Conservation (phyloP, 805 yeast genomes). For the Candida easanensis region DNA sequence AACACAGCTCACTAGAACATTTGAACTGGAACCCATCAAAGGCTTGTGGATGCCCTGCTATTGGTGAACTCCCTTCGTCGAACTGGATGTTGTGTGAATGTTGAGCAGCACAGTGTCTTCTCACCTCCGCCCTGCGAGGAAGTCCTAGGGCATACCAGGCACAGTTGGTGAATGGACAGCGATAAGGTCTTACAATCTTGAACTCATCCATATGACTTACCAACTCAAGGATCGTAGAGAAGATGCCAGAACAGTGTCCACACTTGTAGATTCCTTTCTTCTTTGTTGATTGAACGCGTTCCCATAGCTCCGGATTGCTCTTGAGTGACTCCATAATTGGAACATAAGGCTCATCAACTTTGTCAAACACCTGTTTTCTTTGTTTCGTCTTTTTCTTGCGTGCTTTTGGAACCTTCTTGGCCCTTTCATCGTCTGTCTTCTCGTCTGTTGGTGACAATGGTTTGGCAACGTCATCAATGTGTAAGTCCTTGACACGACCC, state of each 20-base stretch:
- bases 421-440: neutral
- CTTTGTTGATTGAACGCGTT: slow-evolving; percentile 30
- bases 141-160: slow-evolving; percentile 49
- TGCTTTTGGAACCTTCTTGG: neutral
- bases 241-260: slow-evolving; percentile 42
- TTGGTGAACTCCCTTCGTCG: neutral
- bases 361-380: neutral
- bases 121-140: slow-evolving; percentile 45
- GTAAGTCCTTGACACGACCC: slow-evolving; percentile 3
- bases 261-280: slow-evolving; percentile 46
- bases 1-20: slow-evolving; percentile 39
- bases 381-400: neutral
- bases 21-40: too few relatives aligned
- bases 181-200: slow-evolving; percentile 37
- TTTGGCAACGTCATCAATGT: neutral
- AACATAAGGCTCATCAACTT: neutral
- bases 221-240: slow-evolving; percentile 35
- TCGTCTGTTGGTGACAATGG: neutral
- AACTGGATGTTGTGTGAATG: slow-evolving; percentile 28
- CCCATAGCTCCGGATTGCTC: slow-evolving; percentile 27
- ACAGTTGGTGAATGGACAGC: slow-evolving; percentile 45
- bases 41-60: neutral
- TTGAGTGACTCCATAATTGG: slow-evolving; percentile 27
- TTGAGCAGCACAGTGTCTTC: slow-evolving; percentile 48
- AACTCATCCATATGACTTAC: slow-evolving; percentile 44